Evolutionary conservation across 2,329 filamentous ascomycete species (phyloP).

Genomic region (Annulohypoxylon truncatum): DNA sequence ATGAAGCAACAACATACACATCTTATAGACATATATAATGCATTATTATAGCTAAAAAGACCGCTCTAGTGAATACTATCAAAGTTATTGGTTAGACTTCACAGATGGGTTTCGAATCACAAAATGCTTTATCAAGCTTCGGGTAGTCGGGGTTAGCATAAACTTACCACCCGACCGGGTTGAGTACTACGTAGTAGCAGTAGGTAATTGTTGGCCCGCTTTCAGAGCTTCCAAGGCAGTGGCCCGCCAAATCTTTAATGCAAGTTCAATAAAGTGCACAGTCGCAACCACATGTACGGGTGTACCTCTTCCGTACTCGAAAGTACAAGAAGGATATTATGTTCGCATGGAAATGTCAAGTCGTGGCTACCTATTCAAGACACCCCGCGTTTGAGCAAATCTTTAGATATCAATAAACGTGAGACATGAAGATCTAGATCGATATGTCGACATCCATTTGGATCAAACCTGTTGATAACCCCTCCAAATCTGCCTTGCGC

Average conservation of each 20-base stretch:
- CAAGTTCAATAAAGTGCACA: not conserved
- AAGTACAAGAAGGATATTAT: slow-evolving; percentile 1
- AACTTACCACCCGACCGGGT: slow-evolving; percentile 5
- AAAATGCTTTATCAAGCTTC: slow-evolving; percentile 11
- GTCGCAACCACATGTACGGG: slow-evolving; percentile 2
- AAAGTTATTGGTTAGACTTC: slow-evolving; percentile 10
- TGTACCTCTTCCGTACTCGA: slow-evolving; percentile 9
- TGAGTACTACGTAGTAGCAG: slow-evolving; percentile 2
- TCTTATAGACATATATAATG: not conserved
- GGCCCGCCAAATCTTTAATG: slow-evolving; percentile 20
- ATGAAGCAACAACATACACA: not conserved
- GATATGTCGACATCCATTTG: slow-evolving; percentile 21
- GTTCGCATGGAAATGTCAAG: slow-evolving; percentile 9
- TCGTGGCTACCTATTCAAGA: slow-evolving; percentile 2
- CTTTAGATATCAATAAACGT: slow-evolving; percentile 6
- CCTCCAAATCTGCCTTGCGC: not conserved
- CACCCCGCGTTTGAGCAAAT: slow-evolving; percentile 14
- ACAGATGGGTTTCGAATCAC: slow-evolving; percentile 11
- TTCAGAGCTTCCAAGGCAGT: slow-evolving; percentile 8
- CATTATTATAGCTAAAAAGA: not conserved
- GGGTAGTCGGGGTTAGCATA: slow-evolving; percentile 4
- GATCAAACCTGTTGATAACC: slow-evolving; percentile 5
- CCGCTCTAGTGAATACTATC: not conserved
- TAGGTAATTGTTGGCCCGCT: not conserved
- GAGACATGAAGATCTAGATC: slow-evolving; percentile 29